A percentile compares a stretch with the other conserved stretches of the same genome.
These are phyloP conservation scores for Odonthalia washingtoniensis DNA, from an alignment of 31 red algal species.

Conservation along the genomic window DNA sequence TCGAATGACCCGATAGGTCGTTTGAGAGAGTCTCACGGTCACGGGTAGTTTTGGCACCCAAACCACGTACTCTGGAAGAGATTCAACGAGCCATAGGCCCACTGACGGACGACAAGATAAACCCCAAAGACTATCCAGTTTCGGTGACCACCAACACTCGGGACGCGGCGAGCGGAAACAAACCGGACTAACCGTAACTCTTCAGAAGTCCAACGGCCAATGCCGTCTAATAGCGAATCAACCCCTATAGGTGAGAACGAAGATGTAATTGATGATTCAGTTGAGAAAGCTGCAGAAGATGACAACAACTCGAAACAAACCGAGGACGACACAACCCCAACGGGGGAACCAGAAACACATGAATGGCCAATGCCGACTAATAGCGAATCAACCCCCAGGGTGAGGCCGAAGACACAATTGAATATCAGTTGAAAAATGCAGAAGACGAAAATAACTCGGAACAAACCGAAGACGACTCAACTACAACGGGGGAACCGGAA, in stretches of 20 bases:
- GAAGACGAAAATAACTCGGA: not conserved
- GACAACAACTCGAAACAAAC: not conserved
- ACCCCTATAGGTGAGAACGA: too few relatives aligned
- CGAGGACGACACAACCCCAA: not conserved
- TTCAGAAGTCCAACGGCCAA: too few relatives aligned
- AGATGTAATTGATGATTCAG: too few relatives aligned
- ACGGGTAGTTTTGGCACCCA: not conserved
- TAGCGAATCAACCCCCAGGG: too few relatives aligned
- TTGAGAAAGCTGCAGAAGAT: too few relatives aligned
- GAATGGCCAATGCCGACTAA: too few relatives aligned
- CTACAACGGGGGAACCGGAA: not conserved
- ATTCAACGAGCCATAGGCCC: not conserved
- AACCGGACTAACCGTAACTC: too few relatives aligned
- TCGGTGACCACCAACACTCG: too few relatives aligned
- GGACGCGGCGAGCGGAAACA: too few relatives aligned
- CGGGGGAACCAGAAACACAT: not conserved
- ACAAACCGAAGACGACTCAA: not conserved
- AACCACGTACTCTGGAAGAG: not conserved
- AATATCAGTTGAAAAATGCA: not conserved
- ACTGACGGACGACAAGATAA: constrained; percentile 1
- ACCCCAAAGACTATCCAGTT: not conserved
- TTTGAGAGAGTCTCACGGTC: not conserved
- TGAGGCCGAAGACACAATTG: not conserved
- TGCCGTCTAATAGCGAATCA: too few relatives aligned
- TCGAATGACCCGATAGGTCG: not conserved